phyloP scores from a whole-genome alignment of 2,329 filamentous ascomycete species.

The Arthrinium phaeospermum region DNA sequence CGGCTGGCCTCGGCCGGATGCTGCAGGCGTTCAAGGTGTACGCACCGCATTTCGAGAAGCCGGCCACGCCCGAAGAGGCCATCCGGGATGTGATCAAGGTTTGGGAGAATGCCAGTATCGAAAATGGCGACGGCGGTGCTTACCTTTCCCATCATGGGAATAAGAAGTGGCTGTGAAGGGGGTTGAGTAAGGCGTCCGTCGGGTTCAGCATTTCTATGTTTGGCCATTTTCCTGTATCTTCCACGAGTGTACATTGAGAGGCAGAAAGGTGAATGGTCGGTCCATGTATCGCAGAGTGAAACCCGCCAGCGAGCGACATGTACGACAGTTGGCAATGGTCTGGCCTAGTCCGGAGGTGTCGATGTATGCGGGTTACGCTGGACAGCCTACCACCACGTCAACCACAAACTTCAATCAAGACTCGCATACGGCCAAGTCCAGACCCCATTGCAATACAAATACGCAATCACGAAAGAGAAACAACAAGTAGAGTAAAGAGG shows the following conservation, averaged over 20 bases:
- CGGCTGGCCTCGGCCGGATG: background rate
- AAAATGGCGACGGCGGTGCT: conserved; percentile 42
- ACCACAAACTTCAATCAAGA: background rate
- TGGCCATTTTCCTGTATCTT: no score
- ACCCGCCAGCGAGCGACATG: background rate
- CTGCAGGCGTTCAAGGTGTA: conserved; percentile 25
- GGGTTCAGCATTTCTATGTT: background rate
- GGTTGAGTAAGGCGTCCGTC: background rate
- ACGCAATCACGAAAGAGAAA: background rate
- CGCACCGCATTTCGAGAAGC: conserved; percentile 33
- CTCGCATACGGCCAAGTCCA: background rate
- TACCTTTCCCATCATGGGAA: conserved; percentile 61
- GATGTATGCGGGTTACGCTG: background rate
- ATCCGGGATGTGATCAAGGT: conserved; percentile 30
- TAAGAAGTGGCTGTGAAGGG: conserved; percentile 54
- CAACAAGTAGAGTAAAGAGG: background rate
- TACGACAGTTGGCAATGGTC: background rate
- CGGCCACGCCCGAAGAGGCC: conserved; percentile 30
- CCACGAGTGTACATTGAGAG: background rate
- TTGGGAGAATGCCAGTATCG: conserved; percentile 33
- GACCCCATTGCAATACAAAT: background rate
- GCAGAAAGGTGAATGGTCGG: background rate
- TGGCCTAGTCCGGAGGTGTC: background rate
- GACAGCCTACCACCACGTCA: background rate
- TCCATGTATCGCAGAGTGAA: background rate